Percentiles rank a stretch among this genome's conserved stretches.
Evolutionary conservation across 1,284 basidiomycete genomes (phyloP).

Genomic region (Crepidotus sp.): DNA sequence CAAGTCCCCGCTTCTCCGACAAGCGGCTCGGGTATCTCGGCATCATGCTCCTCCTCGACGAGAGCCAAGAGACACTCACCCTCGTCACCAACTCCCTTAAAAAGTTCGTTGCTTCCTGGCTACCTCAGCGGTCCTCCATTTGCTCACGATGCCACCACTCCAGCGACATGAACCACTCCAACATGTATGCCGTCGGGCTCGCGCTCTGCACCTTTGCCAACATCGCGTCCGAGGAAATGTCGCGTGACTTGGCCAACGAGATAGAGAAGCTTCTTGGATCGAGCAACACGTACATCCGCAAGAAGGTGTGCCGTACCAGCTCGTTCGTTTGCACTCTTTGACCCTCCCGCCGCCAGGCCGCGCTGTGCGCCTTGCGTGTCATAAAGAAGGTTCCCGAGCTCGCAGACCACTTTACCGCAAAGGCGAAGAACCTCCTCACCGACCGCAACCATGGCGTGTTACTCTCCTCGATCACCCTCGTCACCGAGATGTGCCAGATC

Average conservation of each 20-base stretch:
- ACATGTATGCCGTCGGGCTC: slow-evolving; percentile 98
- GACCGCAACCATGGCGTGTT: slow-evolving; percentile 98
- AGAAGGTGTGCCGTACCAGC: slow-evolving; percentile 61
- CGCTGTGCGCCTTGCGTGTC: slow-evolving; percentile 93
- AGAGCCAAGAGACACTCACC: slow-evolving; percentile 96
- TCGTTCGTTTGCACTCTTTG: slow-evolving; percentile 9
- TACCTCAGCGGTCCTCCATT: slow-evolving; percentile 5
- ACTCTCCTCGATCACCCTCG: slow-evolving; percentile 87
- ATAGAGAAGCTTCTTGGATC: slow-evolving; percentile 96
- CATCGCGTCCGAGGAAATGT: slow-evolving; percentile 99
- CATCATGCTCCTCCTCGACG: slow-evolving; percentile 96
- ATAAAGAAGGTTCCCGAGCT: slow-evolving; percentile 97
- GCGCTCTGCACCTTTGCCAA: slow-evolving; percentile 98
- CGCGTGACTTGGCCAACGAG: slow-evolving; percentile 91
- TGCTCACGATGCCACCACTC: slow-evolving; percentile 5
- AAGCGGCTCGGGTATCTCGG: slow-evolving; percentile 96
- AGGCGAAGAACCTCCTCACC: slow-evolving; percentile 85
- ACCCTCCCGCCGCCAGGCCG: slow-evolving; percentile 52
- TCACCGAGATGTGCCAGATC: slow-evolving; percentile 88
- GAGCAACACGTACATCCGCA: slow-evolving; percentile 97
- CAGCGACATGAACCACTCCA: slow-evolving; percentile 99
- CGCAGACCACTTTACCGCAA: slow-evolving; percentile 84
- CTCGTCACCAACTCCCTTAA: slow-evolving; percentile 98
- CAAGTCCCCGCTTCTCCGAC: slow-evolving; percentile 95
- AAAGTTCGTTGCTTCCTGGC: slow-evolving; percentile 57